A percentile compares a stretch with the other conserved stretches of the same genome.
phyloP scores from a whole-genome alignment of 1,284 basidiomycete genomes.

The Peniophora sp. region DNA sequence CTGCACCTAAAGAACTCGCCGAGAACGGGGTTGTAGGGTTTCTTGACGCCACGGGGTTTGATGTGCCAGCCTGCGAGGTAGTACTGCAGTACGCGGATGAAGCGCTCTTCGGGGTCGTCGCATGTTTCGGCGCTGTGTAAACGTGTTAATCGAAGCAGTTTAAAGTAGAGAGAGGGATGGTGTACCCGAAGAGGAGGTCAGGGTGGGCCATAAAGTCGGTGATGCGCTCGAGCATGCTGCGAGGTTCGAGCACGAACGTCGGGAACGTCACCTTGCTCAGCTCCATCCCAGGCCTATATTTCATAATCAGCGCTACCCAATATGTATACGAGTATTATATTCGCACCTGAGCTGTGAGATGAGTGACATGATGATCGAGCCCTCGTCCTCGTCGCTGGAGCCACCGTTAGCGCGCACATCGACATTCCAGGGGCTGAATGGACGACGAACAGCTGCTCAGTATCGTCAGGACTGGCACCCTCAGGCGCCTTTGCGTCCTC shows the following conservation, averaged over 20 bases:
- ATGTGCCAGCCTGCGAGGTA: slow-evolving; percentile 99
- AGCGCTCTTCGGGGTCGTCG: slow-evolving; percentile 83
- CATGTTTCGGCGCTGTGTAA: slow-evolving; percentile 61
- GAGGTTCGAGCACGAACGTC: slow-evolving; percentile 91
- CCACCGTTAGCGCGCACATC: slow-evolving; percentile 14
- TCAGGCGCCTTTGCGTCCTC: slow-evolving; percentile 60
- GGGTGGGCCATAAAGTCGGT: slow-evolving; percentile 99
- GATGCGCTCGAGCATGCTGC: slow-evolving; percentile 92
- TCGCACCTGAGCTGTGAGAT: slow-evolving; percentile 79
- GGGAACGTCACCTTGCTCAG: slow-evolving; percentile 89
- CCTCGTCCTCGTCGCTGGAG: slow-evolving; percentile 68
- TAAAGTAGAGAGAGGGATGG: slow-evolving; percentile 14
- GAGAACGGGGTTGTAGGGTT: slow-evolving; percentile 97
- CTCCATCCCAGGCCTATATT: slow-evolving; percentile 90
- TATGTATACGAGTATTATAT: neutral
- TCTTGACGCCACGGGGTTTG: slow-evolving; percentile 99
- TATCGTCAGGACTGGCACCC: slow-evolving; percentile 77
- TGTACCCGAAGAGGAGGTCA: slow-evolving; percentile 92
- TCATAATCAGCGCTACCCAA: neutral
- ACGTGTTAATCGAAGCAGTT: slow-evolving; percentile 7
- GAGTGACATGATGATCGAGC: slow-evolving; percentile 70
- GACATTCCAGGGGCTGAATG: slow-evolving; percentile 11
- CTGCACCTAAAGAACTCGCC: slow-evolving; percentile 97
- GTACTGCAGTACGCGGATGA: slow-evolving; percentile 87
- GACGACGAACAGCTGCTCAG: slow-evolving; percentile 69